A percentile compares a stretch with the other conserved stretches of the same genome.
Conservation (phyloP, 371 early-diverging fungal genomes). For the Conidiobolus incongruus region DNA sequence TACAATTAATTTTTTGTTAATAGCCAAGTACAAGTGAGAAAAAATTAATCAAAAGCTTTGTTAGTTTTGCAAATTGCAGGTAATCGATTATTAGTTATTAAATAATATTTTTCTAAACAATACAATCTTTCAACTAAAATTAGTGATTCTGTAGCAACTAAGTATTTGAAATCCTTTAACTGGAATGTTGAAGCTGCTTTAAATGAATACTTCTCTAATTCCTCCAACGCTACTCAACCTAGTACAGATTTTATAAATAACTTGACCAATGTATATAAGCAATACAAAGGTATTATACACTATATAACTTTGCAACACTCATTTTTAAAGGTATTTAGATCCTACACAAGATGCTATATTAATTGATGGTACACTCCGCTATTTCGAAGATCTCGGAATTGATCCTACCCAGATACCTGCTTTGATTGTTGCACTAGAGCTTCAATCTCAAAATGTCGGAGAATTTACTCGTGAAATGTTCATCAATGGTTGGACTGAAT, state of each 20-base stretch:
- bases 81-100: no score
- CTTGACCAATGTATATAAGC: constrained; percentile 27
- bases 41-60: no score
- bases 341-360: constrained; percentile 36
- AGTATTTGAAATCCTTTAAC: constrained; percentile 19
- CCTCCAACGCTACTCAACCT: constrained; percentile 1
- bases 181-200: constrained; percentile 45
- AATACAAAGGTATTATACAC: constrained; percentile 31
- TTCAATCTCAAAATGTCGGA: constrained; percentile 50
- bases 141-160: constrained; percentile 28
- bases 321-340: constrained; percentile 12
- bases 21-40: no score
- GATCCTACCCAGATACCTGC: constrained; percentile 57
- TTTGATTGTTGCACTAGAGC: constrained; percentile 40
- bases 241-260: constrained; percentile 5
- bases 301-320: not conserved
- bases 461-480: constrained; percentile 41
- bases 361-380: constrained; percentile 48
- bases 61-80: no score
- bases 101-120: no score
- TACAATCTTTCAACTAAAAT: no score
- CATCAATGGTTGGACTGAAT: constrained; percentile 35
- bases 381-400: constrained; percentile 44
- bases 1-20: no score
- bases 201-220: constrained; percentile 25